Evolutionary conservation across 495 filamentous ascomycete species (phyloP), one percentile per base, ranked within the genome.

Genomic region (Hypoxylon perforatum): DNA sequence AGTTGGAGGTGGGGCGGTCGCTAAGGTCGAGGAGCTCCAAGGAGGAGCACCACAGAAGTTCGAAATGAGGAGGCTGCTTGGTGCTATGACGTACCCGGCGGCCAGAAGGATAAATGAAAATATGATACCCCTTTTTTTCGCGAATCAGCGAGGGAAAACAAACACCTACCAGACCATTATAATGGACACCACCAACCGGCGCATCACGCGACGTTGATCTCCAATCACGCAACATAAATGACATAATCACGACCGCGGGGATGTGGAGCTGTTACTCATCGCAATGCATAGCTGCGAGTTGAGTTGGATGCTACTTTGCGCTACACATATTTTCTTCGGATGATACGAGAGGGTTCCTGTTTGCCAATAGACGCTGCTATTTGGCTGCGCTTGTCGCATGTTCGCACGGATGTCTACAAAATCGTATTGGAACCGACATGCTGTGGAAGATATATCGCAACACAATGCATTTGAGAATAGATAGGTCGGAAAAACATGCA

Each of bases 91-190:
- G 46, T 70, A 57, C 42, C 63, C 11, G 49, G 52, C 45, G 18
- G 54, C 54, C 57, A 33, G 61, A 57, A 63, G 60, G 36, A 42
- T 44, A 42, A 23, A 52, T 57, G 51, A 12, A 63, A 69, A 65
- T 69, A 65, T 69, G 66, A 69, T 69, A 69, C 66, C 66, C 65
- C 61, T 60, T 69, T 60, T 69, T 64, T 59, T 63, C 23, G 57
- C 61, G 45, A 61, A 52, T 57, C 61, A 57, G 66, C 61, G 56
- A 64, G n/a, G n/a, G n/a, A n/a, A n/a, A n/a, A n/a, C n/a, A 49
- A 41, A 46, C 17, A 41, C 38, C 44, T 35, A 25, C 42, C 41
- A 48, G 45, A 62, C 46, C 48, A 47, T 18, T 38, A n/a, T 42
- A 69, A 61, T 45, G 65, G 47, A 61, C 51, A 44, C 30, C 45